phyloP scores from a whole-genome alignment of 768 basidiomycete genomes.

The Russula sp. region DNA sequence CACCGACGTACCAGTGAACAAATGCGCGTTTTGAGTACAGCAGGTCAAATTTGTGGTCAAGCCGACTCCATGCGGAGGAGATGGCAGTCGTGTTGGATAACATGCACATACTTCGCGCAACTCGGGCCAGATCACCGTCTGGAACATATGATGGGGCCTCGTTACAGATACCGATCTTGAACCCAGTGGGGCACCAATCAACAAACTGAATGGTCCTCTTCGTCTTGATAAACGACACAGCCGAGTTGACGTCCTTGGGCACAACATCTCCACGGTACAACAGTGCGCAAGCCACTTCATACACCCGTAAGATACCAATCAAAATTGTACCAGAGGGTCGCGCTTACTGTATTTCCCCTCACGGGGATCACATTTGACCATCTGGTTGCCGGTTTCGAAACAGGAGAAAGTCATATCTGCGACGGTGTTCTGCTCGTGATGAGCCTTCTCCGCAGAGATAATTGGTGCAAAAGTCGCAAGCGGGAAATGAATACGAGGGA shows the following conservation, averaged over 20 bases:
- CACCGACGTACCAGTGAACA: conserved; percentile 66
- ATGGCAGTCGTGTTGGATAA: conserved; percentile 73
- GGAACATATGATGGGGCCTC: conserved; percentile 74
- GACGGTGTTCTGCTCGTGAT: conserved; percentile 68
- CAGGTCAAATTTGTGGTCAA: conserved; percentile 79
- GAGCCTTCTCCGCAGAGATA: conserved; percentile 59
- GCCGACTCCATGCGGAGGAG: conserved; percentile 68
- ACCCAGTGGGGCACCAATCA: conserved; percentile 77
- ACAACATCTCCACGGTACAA: conserved; percentile 77
- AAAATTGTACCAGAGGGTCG: background rate
- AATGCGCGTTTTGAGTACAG: conserved; percentile 63
- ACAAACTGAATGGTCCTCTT: conserved; percentile 78
- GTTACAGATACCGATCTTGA: conserved; percentile 78
- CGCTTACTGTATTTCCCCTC: conserved; percentile 72
- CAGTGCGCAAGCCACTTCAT: conserved; percentile 59
- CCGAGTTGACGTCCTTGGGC: conserved; percentile 74
- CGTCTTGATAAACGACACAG: conserved; percentile 71
- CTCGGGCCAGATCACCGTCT: conserved; percentile 73
- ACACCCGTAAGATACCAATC: background rate
- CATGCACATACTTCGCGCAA: conserved; percentile 75
- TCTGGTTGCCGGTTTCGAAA: conserved; percentile 76
- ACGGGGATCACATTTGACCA: conserved; percentile 77
- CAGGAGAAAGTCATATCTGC: conserved; percentile 70
- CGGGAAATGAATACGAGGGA: conserved; percentile 68
- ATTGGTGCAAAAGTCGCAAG: conserved; percentile 65